phyloP scores from a whole-genome alignment of 2,329 filamentous ascomycete genomes.

The Tolypocladium nubicola region DNA sequence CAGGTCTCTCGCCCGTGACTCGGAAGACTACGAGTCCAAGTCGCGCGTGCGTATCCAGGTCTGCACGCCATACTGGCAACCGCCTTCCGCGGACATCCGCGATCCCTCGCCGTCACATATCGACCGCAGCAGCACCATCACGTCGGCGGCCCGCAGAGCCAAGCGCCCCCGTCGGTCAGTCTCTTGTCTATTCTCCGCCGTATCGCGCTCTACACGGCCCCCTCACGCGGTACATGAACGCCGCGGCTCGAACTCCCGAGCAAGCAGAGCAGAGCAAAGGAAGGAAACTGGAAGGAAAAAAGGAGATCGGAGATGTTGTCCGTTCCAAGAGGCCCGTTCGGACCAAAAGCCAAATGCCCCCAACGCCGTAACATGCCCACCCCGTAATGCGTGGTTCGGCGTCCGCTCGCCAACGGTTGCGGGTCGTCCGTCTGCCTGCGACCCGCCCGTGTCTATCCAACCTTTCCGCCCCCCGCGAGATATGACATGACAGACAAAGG shows the following conservation, averaged over 20 bases:
- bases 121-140: not conserved
- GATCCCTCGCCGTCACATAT: not conserved
- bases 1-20: not conserved
- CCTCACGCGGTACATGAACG: not conserved
- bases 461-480: not conserved
- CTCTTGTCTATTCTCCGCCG: not conserved
- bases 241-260: not conserved
- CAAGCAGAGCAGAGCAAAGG: not conserved
- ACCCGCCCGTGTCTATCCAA: not conserved
- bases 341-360: not conserved
- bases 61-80: not conserved
- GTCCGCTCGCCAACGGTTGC: not conserved
- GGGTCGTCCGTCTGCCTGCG: not conserved
- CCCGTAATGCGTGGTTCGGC: not conserved
- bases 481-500: not conserved
- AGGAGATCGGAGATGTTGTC: not conserved
- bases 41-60: not conserved
- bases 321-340: not conserved
- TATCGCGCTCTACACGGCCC: not conserved
- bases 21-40: no score
- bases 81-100: not conserved
- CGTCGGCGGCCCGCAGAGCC: not conserved
- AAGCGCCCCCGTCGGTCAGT: not conserved
- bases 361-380: slow-evolving; percentile 3
- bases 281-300: no score